Evolutionary conservation across 2,329 filamentous ascomycete species (phyloP).

Genomic region (Curvularia hawaiiensis): DNA sequence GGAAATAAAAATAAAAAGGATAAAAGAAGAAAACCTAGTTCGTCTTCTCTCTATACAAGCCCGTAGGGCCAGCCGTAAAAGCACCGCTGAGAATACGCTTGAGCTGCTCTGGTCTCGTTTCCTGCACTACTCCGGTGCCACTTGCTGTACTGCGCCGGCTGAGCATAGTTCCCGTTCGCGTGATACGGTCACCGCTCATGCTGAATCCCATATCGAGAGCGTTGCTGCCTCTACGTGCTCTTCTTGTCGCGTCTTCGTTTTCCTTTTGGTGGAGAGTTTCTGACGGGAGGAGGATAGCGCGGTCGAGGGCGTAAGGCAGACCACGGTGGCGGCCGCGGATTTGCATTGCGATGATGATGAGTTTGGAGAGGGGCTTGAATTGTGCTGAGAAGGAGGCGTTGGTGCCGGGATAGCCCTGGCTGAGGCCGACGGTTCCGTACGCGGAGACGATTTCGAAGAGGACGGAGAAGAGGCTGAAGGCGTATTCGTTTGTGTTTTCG

Average conservation of each 20-base stretch:
- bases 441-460: slow-evolving; percentile 52
- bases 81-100: slow-evolving; percentile 29
- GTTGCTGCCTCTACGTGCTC: slow-evolving; percentile 39
- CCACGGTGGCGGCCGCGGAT: slow-evolving; percentile 69
- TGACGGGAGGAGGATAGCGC: slow-evolving; percentile 70
- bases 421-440: slow-evolving; percentile 85
- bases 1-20: not conserved
- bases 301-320: slow-evolving; percentile 69
- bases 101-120: slow-evolving; percentile 23
- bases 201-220: slow-evolving; percentile 19
- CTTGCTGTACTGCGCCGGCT: slow-evolving; percentile 25
- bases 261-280: slow-evolving; percentile 68
- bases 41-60: slow-evolving; percentile 20
- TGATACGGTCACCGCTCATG: slow-evolving; percentile 18
- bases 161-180: slow-evolving; percentile 27
- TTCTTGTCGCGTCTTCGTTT: slow-evolving; percentile 56
- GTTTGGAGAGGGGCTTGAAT: slow-evolving; percentile 73
- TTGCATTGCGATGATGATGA: slow-evolving; percentile 71
- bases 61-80: slow-evolving; percentile 29
- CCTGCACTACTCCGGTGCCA: slow-evolving; percentile 8
- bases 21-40: not conserved
- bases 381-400: slow-evolving; percentile 84
- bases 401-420: slow-evolving; percentile 75
- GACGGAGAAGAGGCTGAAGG: slow-evolving; percentile 56
- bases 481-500: slow-evolving; percentile 61